Evolutionary conservation across 768 basidiomycete genomes (phyloP).

Genomic region (Leccinum aurantiacum): DNA sequence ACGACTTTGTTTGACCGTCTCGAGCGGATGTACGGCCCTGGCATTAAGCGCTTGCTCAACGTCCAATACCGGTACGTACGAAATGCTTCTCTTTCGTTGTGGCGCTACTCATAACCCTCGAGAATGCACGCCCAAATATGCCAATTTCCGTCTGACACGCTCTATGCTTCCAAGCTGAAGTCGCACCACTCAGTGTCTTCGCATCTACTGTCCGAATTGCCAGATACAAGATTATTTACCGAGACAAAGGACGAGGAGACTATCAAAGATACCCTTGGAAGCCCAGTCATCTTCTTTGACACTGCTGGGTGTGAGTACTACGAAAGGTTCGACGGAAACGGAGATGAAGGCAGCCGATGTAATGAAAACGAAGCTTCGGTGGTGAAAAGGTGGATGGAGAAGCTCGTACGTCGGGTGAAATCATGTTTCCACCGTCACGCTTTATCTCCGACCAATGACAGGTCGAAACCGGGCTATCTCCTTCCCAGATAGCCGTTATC

Average conservation of each 20-base stretch:
- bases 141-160: slow-evolving; percentile 76
- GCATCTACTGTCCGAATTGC: slow-evolving; percentile 71
- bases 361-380: slow-evolving; percentile 95
- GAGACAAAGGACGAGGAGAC: slow-evolving; percentile 57
- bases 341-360: slow-evolving; percentile 86
- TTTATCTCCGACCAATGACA: slow-evolving; percentile 27
- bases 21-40: slow-evolving; percentile 80
- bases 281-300: slow-evolving; percentile 90
- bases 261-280: slow-evolving; percentile 66
- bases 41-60: slow-evolving; percentile 83
- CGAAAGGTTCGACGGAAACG: slow-evolving; percentile 73
- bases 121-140: slow-evolving; percentile 92
- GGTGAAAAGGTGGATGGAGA: slow-evolving; percentile 79
- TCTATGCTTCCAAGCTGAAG: slow-evolving; percentile 71
- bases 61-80: slow-evolving; percentile 78
- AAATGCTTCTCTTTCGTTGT: neutral
- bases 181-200: slow-evolving; percentile 70
- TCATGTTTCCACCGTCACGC: too few relatives aligned
- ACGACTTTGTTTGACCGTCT: slow-evolving; percentile 91
- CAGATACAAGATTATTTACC: slow-evolving; percentile 43
- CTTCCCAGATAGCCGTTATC: slow-evolving; percentile 81
- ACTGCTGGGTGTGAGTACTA: slow-evolving; percentile 94
- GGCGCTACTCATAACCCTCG: neutral
- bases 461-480: slow-evolving; percentile 59
- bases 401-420: slow-evolving; percentile 51